phyloP scores from a whole-genome alignment of 768 basidiomycete genomes.

The Agaricus sinodeliciosus region DNA sequence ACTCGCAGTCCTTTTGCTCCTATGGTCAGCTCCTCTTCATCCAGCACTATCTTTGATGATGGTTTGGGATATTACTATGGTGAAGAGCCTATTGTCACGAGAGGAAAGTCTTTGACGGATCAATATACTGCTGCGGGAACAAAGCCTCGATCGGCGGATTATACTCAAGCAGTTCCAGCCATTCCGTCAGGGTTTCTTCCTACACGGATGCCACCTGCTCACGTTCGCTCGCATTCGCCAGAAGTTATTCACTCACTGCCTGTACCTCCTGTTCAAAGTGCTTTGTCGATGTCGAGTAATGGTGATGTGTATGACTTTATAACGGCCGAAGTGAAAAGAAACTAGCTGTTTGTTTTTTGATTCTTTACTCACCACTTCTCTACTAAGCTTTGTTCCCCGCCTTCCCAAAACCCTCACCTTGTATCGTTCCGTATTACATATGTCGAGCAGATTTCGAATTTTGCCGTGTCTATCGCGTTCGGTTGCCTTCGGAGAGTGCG shows the following conservation, averaged over 20 bases:
- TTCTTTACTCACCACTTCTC: too few relatives aligned
- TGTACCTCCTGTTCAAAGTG: background rate
- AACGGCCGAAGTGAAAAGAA: background rate
- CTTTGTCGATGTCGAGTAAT: background rate
- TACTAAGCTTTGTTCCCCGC: too few relatives aligned
- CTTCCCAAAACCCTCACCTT: too few relatives aligned
- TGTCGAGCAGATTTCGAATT: too few relatives aligned
- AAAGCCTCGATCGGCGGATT: background rate
- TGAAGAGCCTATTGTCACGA: background rate
- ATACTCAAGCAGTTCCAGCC: background rate
- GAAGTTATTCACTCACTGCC: background rate
- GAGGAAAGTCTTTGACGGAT: background rate
- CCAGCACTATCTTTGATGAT: background rate
- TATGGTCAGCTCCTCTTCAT: background rate
- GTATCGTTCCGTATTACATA: too few relatives aligned
- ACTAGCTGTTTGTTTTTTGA: background rate
- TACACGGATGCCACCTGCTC: background rate
- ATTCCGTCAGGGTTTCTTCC: background rate
- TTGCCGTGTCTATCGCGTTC: too few relatives aligned
- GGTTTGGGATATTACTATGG: background rate
- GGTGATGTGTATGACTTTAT: background rate
- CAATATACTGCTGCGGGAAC: slow-evolving; percentile 3
- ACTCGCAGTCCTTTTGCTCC: background rate
- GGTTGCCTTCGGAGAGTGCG: too few relatives aligned
- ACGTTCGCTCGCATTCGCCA: background rate